Evolutionary conservation across 495 filamentous ascomycete genomes (phyloP), one percentile per base, ranked within the genome.

Genomic region (Amniculicola lignicola): DNA sequence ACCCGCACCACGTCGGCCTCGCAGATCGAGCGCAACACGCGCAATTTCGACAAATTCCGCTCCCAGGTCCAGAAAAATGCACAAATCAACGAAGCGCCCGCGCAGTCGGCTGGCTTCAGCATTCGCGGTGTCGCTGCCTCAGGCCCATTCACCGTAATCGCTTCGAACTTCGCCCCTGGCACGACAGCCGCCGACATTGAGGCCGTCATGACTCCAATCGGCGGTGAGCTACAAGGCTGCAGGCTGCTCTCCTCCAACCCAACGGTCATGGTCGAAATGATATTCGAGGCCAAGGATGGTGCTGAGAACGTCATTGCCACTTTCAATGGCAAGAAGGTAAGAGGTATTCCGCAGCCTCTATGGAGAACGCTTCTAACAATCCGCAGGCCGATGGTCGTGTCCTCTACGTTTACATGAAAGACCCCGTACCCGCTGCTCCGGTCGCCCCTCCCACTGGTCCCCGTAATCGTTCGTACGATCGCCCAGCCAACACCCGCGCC

Each of bases 171-270:
- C 61, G 90, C 90, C 2, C 84, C 84, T 2, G 93, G 93, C 31
- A 98, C 93, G 2, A 96, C 93, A 3, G 89, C 89, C 1, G 91
- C 88, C 31, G 93, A 98, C 68, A 95, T 97, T 42, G 88, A 95
- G 71, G 83, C 86, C 52, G 90, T 89, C 37, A 79, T 96, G 74
- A 80, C 81, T 35, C 83, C 85, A 1, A 70, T 86, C 2, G 84
- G 83, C 1, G 88, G 89, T 25, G 73, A 83, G 47, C 19, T 94
- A 52, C 65, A 79, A 25, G 82, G 79, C 57, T 95, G 91, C 69
- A 80, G 78, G 33, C 73, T 98, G 15, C 74, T 87, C 14, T 82
- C 82, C 40, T 76, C 82, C 6, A 69, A 74, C 14, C 92, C 93
- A 0, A 84, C 83, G 3, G 89, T 97, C 24, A 88, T 89, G 37